A percentile compares a stretch with the other conserved stretches of the same genome.
These are phyloP conservation scores for Hypoxylon subgilvum DNA, from an alignment of 495 filamentous ascomycete species.

Conservation along the genomic window DNA sequence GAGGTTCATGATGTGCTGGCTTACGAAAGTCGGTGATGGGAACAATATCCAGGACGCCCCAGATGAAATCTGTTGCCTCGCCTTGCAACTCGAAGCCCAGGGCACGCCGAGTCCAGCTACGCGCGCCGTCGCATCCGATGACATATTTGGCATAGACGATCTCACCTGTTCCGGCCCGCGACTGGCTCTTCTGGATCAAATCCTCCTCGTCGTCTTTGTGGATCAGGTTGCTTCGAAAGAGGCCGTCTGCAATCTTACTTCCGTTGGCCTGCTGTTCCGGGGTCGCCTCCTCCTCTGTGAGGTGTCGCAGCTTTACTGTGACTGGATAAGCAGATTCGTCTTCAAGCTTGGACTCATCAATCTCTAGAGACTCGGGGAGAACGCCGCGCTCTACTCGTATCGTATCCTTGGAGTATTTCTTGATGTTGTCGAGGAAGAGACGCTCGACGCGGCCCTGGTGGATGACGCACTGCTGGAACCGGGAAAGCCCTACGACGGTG, in stretches of 20 bases:
- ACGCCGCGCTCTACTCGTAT: conserved; percentile 60
- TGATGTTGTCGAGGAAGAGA: conserved; percentile 60
- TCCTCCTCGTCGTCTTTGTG: conserved; percentile 61
- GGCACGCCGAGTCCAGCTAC: conserved; percentile 64
- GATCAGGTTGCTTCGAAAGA: conserved; percentile 58
- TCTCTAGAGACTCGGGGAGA: conserved; percentile 50
- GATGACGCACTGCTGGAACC: conserved; percentile 61
- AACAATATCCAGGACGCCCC: conserved; percentile 71
- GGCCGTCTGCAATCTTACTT: conserved; percentile 49
- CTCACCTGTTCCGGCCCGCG: conserved; percentile 50
- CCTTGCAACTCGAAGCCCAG: conserved; percentile 67
- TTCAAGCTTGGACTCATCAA: conserved; percentile 50
- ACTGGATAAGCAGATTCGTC: conserved; percentile 61
- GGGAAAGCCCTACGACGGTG: conserved; percentile 57
- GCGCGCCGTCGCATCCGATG: conserved; percentile 73
- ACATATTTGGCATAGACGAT: conserved; percentile 67
- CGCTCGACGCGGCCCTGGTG: conserved; percentile 64
- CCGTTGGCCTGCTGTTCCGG: conserved; percentile 46
- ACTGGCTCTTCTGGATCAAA: conserved; percentile 46
- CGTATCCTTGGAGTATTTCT: conserved; percentile 50
- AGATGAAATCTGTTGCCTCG: conserved; percentile 70
- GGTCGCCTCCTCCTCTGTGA: conserved; percentile 54
- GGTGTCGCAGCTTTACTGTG: conserved; percentile 53
- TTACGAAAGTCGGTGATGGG: conserved; percentile 72
- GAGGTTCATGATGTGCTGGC: conserved; percentile 49